Percentiles rank a stretch among this genome's conserved stretches.
Evolutionary conservation across 2,329 filamentous ascomycete species (phyloP).

Genomic region (Fusarium secorum): DNA sequence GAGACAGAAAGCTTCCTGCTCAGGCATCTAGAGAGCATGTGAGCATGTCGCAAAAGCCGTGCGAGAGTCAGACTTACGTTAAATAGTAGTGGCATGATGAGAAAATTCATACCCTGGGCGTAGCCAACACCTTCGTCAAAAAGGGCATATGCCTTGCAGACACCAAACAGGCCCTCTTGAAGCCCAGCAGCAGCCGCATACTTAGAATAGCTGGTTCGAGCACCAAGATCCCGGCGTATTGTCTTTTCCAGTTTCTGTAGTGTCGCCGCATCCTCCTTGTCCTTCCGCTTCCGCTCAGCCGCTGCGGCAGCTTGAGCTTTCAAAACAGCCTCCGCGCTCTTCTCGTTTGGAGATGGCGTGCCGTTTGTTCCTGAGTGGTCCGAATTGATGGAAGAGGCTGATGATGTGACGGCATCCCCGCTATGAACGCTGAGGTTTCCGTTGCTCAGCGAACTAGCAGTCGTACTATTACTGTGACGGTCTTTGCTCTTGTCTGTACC

Average conservation of each 20-base stretch:
- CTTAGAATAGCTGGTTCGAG: conserved; percentile 95
- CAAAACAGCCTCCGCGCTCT: conserved; percentile 67
- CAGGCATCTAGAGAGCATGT: conserved; percentile 73
- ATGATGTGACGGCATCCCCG: conserved; percentile 72
- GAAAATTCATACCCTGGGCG: conserved; percentile 98
- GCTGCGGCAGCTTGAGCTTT: conserved; percentile 71
- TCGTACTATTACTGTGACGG: conserved; percentile 62
- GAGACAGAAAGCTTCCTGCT: conserved; percentile 95
- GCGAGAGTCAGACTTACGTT: conserved; percentile 68
- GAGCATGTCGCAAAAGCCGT: not conserved
- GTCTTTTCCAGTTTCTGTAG: conserved; percentile 87
- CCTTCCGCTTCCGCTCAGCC: conserved; percentile 77
- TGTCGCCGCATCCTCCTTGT: conserved; percentile 77
- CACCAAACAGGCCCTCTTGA: conserved; percentile 91
- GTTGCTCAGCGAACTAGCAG: conserved; percentile 61
- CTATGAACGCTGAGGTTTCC: conserved; percentile 66
- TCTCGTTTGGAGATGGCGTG: conserved; percentile 66
- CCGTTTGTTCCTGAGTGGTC: conserved; percentile 71
- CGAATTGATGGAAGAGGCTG: conserved; percentile 85
- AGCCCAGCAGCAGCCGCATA: conserved; percentile 90
- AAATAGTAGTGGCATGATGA: conserved; percentile 95
- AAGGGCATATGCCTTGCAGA: conserved; percentile 97
- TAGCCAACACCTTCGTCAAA: conserved; percentile 96
- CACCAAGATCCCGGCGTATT: conserved; percentile 89
- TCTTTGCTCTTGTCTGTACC: conserved; percentile 84